Evolutionary conservation across 2,329 filamentous ascomycete species (phyloP), one percentile per base, ranked within the genome.

Genomic region (Aspergillus sp.): DNA sequence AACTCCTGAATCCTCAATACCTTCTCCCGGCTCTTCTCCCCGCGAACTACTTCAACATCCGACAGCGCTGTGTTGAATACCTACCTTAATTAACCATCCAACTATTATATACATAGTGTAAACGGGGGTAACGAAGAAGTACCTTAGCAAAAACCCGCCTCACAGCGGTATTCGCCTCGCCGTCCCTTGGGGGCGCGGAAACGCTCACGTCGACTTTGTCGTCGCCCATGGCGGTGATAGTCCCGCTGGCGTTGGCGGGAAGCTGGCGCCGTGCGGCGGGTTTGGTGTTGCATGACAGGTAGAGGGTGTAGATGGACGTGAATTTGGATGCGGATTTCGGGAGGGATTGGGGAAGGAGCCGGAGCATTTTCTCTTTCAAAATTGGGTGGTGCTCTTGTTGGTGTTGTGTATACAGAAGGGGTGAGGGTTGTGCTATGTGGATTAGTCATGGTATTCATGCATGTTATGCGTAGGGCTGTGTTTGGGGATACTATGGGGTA

Each of bases 101-200:
- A 45, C 3, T 41, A 12, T 20, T 4, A 37, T 41, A 53, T 66
- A 53, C 56, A 82, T 2, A 45, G 13, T 19, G 23, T 23, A 2
- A 5, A 33, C 20, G 20, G 13, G 22, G 23, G 25, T 1, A 5
- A 30, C 17, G 17, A 43, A 53, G 66, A 53, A 57, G 20, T 22
- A 82, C 81, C 59, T 80, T 70, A 53, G 83, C 83, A 47, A 89
- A 68, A 4, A 88, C 67, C 33, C 77, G 72, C 43, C 81, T 68
- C 2, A 86, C 81, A 4, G 84, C 84, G 60, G 78, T 79, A 60
- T 88, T 88, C 4, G 85, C 80, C 60, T 86, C 82, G 12, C 84
- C 83, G 12, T 87, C 82, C 51, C 77, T 75, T 9, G 85, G 75
- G 53, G 78, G 82, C 0, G 83, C 84, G 0, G 83, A 69, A 2